phyloP scores from a whole-genome alignment of 2,329 filamentous ascomycete species.

The Aspergillus tanneri region DNA sequence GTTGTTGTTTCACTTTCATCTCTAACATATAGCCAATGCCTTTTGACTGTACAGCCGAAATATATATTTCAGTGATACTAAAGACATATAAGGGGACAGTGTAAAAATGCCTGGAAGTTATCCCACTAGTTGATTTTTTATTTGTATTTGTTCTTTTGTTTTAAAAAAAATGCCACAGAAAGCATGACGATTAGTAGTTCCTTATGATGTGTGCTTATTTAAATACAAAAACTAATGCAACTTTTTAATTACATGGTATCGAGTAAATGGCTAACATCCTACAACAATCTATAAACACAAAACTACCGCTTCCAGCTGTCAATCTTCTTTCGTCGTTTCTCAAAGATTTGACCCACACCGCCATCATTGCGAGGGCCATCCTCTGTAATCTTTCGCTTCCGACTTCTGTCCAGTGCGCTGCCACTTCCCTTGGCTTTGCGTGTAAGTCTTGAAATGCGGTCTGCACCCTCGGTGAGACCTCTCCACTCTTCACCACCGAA shows the following conservation, averaged over 20 bases:
- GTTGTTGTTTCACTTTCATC: too few relatives aligned
- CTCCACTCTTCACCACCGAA: conserved; percentile 96
- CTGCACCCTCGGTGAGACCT: conserved; percentile 77
- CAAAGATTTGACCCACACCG: conserved; percentile 65
- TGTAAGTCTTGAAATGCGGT: conserved; percentile 82
- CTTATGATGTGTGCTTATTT: too few relatives aligned
- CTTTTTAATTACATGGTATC: conserved; percentile 9
- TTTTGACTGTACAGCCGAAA: too few relatives aligned
- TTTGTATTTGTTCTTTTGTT: too few relatives aligned
- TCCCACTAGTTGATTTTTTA: too few relatives aligned
- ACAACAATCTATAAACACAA: neutral
- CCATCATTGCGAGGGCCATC: conserved; percentile 69
- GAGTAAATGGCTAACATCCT: neutral
- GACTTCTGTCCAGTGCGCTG: conserved; percentile 72
- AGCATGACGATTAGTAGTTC: too few relatives aligned
- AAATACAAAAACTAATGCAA: neutral
- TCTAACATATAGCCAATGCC: too few relatives aligned
- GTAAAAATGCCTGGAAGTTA: too few relatives aligned
- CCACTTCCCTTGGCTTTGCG: conserved; percentile 61
- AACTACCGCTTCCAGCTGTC: conserved; percentile 41
- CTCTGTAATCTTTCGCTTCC: conserved; percentile 71
- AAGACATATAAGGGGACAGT: too few relatives aligned
- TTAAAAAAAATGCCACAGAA: too few relatives aligned
- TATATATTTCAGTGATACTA: too few relatives aligned
- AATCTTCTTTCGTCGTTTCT: conserved; percentile 47